Conservation (phyloP, 306 rosid species). For the Fragaria ananassa region DNA sequence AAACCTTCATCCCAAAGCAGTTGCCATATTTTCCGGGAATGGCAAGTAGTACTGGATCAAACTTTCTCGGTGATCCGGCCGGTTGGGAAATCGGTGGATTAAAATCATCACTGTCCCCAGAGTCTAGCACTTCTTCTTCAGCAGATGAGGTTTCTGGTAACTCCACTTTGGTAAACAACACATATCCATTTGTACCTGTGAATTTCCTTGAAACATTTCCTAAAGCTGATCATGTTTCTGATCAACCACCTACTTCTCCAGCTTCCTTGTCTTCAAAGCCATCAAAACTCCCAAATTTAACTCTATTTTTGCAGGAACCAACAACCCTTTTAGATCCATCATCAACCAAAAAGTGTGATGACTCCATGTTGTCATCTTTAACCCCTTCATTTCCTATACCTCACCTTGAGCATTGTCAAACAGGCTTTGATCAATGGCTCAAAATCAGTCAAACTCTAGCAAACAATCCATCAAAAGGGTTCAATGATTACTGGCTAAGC, state of each 20-base stretch:
- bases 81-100: slow-evolving; percentile 30
- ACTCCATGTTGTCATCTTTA: slow-evolving; percentile 12
- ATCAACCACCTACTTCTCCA: slow-evolving; percentile 25
- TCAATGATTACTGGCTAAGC: slow-evolving; percentile 61
- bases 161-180: slow-evolving; percentile 24
- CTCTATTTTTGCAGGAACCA: slow-evolving; percentile 58
- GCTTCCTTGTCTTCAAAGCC: slow-evolving; percentile 34
- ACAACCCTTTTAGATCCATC: slow-evolving; percentile 33
- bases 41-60: slow-evolving; percentile 38
- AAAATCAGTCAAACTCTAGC: slow-evolving; percentile 31
- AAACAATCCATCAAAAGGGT: slow-evolving; percentile 31
- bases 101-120: slow-evolving; percentile 41
- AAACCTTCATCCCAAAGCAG: slow-evolving; percentile 47
- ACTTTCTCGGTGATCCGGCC: slow-evolving; percentile 43
- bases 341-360: slow-evolving; percentile 5
- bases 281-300: slow-evolving; percentile 51
- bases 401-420: slow-evolving; percentile 31
- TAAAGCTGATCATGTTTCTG: slow-evolving; percentile 25
- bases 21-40: slow-evolving; percentile 50
- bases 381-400: slow-evolving; percentile 26
- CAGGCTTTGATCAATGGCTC: slow-evolving; percentile 33
- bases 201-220: slow-evolving; percentile 72
- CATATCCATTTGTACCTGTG: slow-evolving; percentile 39
- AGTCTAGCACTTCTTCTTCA: slow-evolving; percentile 39
- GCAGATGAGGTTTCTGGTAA: slow-evolving; percentile 35